phyloP scores from a whole-genome alignment of 2,329 filamentous ascomycete species.

The Domatiomyces catenatus region DNA sequence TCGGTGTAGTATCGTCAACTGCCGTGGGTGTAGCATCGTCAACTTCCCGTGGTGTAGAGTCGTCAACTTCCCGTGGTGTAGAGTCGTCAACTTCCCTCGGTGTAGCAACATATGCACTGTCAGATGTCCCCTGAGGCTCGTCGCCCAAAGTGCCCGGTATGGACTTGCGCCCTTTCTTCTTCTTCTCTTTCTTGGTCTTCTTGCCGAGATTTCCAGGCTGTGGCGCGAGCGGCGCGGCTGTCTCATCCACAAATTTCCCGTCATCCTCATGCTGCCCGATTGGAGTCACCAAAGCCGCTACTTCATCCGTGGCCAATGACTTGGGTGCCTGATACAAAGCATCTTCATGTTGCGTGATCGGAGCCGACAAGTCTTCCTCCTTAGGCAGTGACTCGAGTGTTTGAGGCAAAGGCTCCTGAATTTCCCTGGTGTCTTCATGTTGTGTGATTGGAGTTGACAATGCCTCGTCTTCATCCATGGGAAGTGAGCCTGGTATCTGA shows the following conservation, averaged over 20 bases:
- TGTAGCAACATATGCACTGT: neutral
- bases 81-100: neutral
- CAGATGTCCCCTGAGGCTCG: neutral
- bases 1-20: neutral
- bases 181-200: constrained; percentile 19
- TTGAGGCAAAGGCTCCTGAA: neutral
- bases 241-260: neutral
- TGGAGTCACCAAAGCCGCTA: no score
- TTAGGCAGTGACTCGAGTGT: no score
- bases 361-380: neutral
- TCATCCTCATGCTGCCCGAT: no score
- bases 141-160: neutral
- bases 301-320: no score
- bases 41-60: no score
- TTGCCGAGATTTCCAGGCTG: constrained; percentile 16
- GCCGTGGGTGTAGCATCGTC: no score
- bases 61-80: no score
- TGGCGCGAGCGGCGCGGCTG: neutral
- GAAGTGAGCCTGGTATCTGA: no score
- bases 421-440: neutral
- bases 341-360: neutral
- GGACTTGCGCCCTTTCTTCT: constrained; percentile 20
- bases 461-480: neutral
- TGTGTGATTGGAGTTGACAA: neutral
- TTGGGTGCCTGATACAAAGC: neutral